Evolutionary conservation across 1,284 basidiomycete genomes (phyloP).

Genomic region (Moesziomyces parantarcticus): DNA sequence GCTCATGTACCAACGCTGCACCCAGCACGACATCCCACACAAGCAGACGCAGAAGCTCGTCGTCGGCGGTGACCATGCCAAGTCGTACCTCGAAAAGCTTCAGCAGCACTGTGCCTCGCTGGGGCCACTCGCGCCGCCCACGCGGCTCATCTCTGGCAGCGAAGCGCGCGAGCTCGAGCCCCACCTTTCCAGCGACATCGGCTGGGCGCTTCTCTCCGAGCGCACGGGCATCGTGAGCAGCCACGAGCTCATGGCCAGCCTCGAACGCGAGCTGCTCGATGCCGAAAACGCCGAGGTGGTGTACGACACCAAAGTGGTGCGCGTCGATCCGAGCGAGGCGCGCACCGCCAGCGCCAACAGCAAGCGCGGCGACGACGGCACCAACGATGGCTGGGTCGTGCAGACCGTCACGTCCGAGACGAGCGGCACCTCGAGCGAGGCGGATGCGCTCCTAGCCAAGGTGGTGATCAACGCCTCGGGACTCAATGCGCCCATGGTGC

Average conservation of each 20-base stretch:
- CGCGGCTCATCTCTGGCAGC: slow-evolving; percentile 77
- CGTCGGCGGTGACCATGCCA: slow-evolving; percentile 60
- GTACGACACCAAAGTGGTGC: slow-evolving; percentile 85
- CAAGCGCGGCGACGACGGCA: slow-evolving; percentile 51
- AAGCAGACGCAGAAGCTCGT: slow-evolving; percentile 80
- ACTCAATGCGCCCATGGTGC: slow-evolving; percentile 72
- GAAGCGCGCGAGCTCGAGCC: slow-evolving; percentile 84
- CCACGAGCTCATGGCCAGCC: slow-evolving; percentile 78
- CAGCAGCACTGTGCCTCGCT: slow-evolving; percentile 47
- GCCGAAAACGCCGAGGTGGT: slow-evolving; percentile 80
- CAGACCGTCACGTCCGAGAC: slow-evolving; percentile 68
- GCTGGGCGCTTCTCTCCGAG: slow-evolving; percentile 81
- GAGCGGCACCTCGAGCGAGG: slow-evolving; percentile 57
- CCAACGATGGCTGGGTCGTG: slow-evolving; percentile 72
- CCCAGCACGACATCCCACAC: slow-evolving; percentile 76
- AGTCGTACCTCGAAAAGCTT: slow-evolving; percentile 51
- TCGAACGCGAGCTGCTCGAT: slow-evolving; percentile 82
- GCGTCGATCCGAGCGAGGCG: slow-evolving; percentile 77
- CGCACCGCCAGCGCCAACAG: slow-evolving; percentile 7
- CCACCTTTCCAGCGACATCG: slow-evolving; percentile 78
- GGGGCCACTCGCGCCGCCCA: slow-evolving; percentile 67
- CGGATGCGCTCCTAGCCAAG: slow-evolving; percentile 82
- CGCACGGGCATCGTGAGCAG: slow-evolving; percentile 92
- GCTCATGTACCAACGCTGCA: slow-evolving; percentile 83
- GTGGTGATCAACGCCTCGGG: slow-evolving; percentile 90